Base-by-base conservation (phyloP, 441 rosid genomes). In the Raphanus hybrid region DNA sequence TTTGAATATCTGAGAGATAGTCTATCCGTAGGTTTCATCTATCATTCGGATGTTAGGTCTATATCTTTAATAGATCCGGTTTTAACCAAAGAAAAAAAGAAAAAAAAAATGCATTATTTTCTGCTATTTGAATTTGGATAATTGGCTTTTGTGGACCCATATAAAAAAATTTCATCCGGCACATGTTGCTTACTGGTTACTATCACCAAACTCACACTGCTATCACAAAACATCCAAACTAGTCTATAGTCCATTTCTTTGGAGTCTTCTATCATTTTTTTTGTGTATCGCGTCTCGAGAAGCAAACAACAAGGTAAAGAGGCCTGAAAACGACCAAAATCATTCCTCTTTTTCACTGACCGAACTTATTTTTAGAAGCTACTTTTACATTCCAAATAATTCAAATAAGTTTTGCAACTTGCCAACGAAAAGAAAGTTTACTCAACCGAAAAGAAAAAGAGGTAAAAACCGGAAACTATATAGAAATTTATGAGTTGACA, bases 201-300 rank as follows among this genome's bases (percentile, higher is more conserved):
- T 55, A 64, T 12, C 60, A 59, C 67, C 26, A 43, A 75, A 75
- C 60, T 67, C 73, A 75, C 50, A 29, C 60, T 48, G 29, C 14
- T 39, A 27, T 16, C 34, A 67, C 50, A 67, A 74, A 75, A 65
- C 62, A 75, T 75, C 59, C 62, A 32, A 59, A 59, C 4, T 29
- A 60, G 27, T 32, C 23, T n/a, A 35, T 20, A n/a, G 54, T 48
- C 61, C 67, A 67, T 43, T 32, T 20, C 41, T 8, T 35, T 68
- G 18, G 18, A 50, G 26, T 52, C 59, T 41, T 74, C 20, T 39
- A 27, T 74, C 45, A 9, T 54, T 23, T 23, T 23, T 23, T 23
- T 23, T 34, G 29, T 65, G 15, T 67, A 58, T 67, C n/a, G 55
- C 11, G 63, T 45, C 20, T 11, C 50, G 58, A 27, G 71, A 39